Conservation (phyloP, 306 rosid species). For the Mucuna pruriens region DNA sequence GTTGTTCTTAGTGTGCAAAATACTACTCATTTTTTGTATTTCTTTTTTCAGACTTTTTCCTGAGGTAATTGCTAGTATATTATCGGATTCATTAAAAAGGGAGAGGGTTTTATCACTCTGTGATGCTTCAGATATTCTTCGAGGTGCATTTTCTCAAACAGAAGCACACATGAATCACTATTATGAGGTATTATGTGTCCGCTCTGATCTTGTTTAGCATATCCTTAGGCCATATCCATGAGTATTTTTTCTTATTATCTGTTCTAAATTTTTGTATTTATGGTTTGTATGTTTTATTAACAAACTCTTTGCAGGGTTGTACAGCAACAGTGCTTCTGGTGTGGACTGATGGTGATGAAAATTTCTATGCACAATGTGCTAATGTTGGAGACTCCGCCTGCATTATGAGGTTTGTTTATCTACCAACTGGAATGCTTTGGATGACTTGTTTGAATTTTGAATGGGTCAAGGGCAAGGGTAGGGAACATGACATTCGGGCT, state of each 20-base stretch:
- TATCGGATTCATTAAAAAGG: conserved; percentile 75
- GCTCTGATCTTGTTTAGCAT: conserved; percentile 24
- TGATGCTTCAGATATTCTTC: conserved; percentile 94
- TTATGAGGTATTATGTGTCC: conserved; percentile 73
- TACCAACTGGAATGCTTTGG: conserved; percentile 34
- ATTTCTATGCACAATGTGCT: conserved; percentile 91
- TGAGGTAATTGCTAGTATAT: conserved; percentile 64
- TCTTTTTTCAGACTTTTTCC: conserved; percentile 77
- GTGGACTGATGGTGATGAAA: conserved; percentile 69
- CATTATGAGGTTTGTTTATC: conserved; percentile 71
- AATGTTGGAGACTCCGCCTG: conserved; percentile 96
- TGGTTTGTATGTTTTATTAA: conserved; percentile 31
- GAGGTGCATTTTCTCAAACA: conserved; percentile 87
- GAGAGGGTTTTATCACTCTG: conserved; percentile 68
- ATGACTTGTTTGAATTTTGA: conserved; percentile 29
- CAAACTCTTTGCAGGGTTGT: conserved; percentile 79
- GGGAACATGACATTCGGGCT: conserved; percentile 15
- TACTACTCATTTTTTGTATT: conserved; percentile 33
- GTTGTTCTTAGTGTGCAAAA: conserved; percentile 26
- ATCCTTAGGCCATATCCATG: not conserved
- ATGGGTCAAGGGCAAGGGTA: conserved; percentile 33
- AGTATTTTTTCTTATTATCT: conserved; percentile 15
- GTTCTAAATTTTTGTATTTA: not conserved
- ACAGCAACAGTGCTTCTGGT: conserved; percentile 96
- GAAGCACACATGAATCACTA: conserved; percentile 75